Percentiles rank a stretch among this genome's conserved stretches.
Conservation (phyloP, 305 asterid species). For the Ilex paraguariensis region DNA sequence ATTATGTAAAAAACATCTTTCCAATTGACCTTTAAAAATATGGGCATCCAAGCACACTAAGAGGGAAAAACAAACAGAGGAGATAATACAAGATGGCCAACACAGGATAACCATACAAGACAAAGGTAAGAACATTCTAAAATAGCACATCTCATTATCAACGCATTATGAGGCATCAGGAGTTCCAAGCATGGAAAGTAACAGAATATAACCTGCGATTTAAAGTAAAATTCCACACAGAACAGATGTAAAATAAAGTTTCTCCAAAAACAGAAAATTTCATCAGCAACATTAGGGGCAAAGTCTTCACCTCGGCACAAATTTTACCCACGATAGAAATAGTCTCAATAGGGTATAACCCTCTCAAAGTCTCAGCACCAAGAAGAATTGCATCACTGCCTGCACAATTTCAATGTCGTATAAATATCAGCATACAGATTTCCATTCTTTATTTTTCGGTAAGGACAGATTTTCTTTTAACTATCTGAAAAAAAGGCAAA, state of each 20-base stretch:
- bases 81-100: too few relatives aligned
- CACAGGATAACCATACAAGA: too few relatives aligned
- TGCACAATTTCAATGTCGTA: slow-evolving; percentile 22
- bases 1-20: too few relatives aligned
- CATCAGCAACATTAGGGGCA: slow-evolving; percentile 1
- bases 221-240: neutral
- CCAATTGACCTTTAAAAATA: too few relatives aligned
- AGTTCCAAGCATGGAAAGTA: too few relatives aligned
- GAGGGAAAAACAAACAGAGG: too few relatives aligned
- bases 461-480: too few relatives aligned
- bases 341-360: slow-evolving; percentile 75
- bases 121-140: too few relatives aligned
- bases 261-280: neutral
- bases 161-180: neutral
- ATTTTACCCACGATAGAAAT: slow-evolving; percentile 77
- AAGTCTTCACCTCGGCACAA: slow-evolving; percentile 68
- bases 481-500: too few relatives aligned
- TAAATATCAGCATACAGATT: slow-evolving; percentile 10
- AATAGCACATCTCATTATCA: neutral
- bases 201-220: too few relatives aligned
- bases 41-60: too few relatives aligned
- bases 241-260: neutral
- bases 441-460: neutral
- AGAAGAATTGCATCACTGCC: slow-evolving; percentile 89
- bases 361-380: slow-evolving; percentile 89